Base-by-base conservation (phyloP, 495 filamentous ascomycete genomes). In the Pseudotulostoma volvatum region DNA sequence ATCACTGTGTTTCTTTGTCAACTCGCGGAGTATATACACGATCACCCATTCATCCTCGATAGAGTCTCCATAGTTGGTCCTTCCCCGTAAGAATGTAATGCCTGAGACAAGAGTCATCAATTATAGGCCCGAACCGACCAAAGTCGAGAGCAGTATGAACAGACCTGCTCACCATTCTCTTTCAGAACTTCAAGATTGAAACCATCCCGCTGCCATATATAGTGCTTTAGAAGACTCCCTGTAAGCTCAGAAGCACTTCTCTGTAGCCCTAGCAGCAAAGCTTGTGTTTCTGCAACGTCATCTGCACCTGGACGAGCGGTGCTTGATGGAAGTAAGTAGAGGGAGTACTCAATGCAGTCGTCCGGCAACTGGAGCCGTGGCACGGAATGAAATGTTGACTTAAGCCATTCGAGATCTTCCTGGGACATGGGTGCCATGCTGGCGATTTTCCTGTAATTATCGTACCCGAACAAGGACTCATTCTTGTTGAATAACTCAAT, bases 31-130 rank as follows among this genome's bases (percentile, higher is more conserved):
- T 8, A 96, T 55, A 56, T 87, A 93, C 18, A 95, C 85, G 37
- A 95, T 76, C 1, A 95, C 71, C 90, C 90, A 97, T 62, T 96
- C 92, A 51, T 97, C 90, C 49, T 93, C 90, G 5, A 95, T 76
- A 2, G 84, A 85, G 56, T 97, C 90, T 4, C 87, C 87, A 44
- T 80, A 95, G 49, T 85, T 79, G 4, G 84, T 90, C 33, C 64
- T 60, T 7, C 86, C 86, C 36, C 70, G 66, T 13, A 93, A 64
- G 18, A 57, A 62, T 16, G 60, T 60, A 11, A 57, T 50, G 7
- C 58, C 63, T 70, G 46, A 19, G 7, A 37, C 9, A n/a, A n/a
- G n/a, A n/a, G n/a, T n/a, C n/a, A 34, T 11, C 13, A n/a, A n/a
- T n/a, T n/a, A n/a, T n/a, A n/a, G n/a, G n/a, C n/a, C n/a, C n/a